These are phyloP conservation scores for Aphanomyces astaci DNA, from an alignment of 352 stramenopile species.

Conservation along the genomic window DNA sequence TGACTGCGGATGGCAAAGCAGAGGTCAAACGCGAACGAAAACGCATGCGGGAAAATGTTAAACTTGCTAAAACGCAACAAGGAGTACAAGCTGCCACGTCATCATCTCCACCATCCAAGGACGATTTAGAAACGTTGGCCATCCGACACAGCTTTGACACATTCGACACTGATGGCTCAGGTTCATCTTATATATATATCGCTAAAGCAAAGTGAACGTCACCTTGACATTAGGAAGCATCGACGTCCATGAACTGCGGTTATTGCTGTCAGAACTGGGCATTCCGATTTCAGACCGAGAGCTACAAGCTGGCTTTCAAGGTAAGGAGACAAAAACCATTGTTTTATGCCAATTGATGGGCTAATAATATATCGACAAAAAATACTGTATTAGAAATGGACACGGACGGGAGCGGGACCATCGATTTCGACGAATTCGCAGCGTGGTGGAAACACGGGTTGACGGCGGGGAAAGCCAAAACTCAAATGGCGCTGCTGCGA, in stretches of 20 bases:
- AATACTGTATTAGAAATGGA: constrained; percentile 34
- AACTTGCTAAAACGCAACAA: not conserved
- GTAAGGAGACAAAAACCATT: not conserved
- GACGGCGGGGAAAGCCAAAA: not conserved
- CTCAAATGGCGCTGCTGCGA: constrained; percentile 16
- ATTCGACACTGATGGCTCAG: constrained; percentile 21
- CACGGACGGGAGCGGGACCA: constrained; percentile 37
- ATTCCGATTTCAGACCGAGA: constrained; percentile 13
- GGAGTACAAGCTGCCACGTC: no score
- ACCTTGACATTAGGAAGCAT: not conserved
- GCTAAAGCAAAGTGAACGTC: not conserved
- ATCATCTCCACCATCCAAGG: no score
- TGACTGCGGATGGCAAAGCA: not conserved
- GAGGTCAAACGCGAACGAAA: constrained; percentile 2
- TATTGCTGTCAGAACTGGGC: constrained; percentile 8
- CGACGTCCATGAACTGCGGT: constrained; percentile 14
- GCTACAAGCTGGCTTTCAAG: constrained; percentile 8
- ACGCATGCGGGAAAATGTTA: not conserved
- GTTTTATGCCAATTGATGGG: not conserved
- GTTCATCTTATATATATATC: not conserved
- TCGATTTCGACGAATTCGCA: constrained; percentile 50
- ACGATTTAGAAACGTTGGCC: constrained; percentile 15
- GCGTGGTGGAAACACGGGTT: constrained; percentile 38
- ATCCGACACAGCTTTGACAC: constrained; percentile 12
- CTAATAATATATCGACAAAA: not conserved